These are phyloP conservation scores for Rhodamnia rubescens DNA, from an alignment of 345 rosid species.

Conservation along the genomic window DNA sequence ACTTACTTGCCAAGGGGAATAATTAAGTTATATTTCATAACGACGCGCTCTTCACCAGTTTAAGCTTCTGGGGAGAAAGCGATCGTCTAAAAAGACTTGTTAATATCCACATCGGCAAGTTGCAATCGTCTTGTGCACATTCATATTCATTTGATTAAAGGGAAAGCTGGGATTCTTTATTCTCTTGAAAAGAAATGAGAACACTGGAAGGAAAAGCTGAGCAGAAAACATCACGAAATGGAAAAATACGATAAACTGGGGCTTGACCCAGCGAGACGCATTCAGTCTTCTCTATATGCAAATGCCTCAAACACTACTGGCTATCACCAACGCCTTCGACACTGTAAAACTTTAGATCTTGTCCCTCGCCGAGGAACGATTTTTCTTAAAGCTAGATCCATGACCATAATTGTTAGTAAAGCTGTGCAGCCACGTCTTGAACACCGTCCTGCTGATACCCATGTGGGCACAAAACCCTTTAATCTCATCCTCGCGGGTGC, in stretches of 20 bases:
- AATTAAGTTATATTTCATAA: too few relatives aligned
- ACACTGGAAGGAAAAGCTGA: neutral
- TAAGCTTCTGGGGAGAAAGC: too few relatives aligned
- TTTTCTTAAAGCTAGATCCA: neutral
- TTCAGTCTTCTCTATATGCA: neutral
- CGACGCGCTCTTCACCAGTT: too few relatives aligned
- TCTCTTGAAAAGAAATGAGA: neutral
- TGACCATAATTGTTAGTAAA: neutral
- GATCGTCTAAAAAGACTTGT: neutral
- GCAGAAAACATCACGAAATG: neutral
- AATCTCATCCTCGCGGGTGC: neutral
- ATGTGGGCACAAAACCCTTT: neutral
- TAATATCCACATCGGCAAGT: neutral
- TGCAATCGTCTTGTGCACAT: neutral
- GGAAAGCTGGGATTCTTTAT: neutral
- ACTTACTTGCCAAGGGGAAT: too few relatives aligned
- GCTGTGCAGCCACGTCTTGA: neutral
- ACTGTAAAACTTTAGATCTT: neutral
- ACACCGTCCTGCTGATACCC: neutral
- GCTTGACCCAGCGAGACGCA: neutral
- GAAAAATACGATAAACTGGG: neutral
- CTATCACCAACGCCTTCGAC: neutral
- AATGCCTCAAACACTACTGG: neutral
- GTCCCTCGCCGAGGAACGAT: neutral
- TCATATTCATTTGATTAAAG: neutral